A percentile compares a stretch with the other conserved stretches of the same genome.
phyloP scores from a whole-genome alignment of 1,139 yeast species.

The Candida mesenterica region DNA sequence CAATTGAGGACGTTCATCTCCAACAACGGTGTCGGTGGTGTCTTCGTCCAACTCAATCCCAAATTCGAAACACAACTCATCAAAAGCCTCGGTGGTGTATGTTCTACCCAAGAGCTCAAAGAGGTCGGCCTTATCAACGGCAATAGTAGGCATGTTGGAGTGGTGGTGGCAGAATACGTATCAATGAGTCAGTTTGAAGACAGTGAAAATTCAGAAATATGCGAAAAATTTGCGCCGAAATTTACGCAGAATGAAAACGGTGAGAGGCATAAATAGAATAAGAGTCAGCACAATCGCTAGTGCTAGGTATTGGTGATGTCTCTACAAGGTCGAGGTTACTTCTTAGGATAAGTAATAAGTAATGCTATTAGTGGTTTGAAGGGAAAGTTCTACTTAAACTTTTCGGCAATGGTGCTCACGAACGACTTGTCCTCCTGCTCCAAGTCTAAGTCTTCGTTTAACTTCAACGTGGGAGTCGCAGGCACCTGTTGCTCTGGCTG shows the following conservation, averaged over 20 bases:
- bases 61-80: constrained; percentile 94
- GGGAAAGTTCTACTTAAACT: too few species aligned
- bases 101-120: constrained; percentile 75
- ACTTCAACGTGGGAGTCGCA: not conserved
- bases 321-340: too few species aligned
- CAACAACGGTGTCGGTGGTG: constrained; percentile 74
- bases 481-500: too few species aligned
- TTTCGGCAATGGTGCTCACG: too few species aligned
- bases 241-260: too few species aligned
- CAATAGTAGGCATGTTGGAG: constrained; percentile 82
- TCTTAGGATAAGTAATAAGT: too few species aligned
- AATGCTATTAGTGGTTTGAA: too few species aligned
- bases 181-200: constrained; percentile 6
- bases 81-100: constrained; percentile 90
- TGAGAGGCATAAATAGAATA: too few species aligned
- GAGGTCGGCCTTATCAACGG: constrained; percentile 92
- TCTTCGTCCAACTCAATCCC: constrained; percentile 98
- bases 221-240: constrained; percentile 6
- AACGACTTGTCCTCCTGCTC: too few species aligned
- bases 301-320: too few species aligned
- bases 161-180: too few species aligned
- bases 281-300: too few species aligned
- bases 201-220: constrained; percentile 10
- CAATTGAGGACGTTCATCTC: constrained; percentile 88
- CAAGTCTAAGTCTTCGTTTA: not conserved